Evolutionary conservation across 1,284 basidiomycete species (phyloP), one percentile per base, ranked within the genome.

Genomic region (Ustanciosporium gigantosporum): DNA sequence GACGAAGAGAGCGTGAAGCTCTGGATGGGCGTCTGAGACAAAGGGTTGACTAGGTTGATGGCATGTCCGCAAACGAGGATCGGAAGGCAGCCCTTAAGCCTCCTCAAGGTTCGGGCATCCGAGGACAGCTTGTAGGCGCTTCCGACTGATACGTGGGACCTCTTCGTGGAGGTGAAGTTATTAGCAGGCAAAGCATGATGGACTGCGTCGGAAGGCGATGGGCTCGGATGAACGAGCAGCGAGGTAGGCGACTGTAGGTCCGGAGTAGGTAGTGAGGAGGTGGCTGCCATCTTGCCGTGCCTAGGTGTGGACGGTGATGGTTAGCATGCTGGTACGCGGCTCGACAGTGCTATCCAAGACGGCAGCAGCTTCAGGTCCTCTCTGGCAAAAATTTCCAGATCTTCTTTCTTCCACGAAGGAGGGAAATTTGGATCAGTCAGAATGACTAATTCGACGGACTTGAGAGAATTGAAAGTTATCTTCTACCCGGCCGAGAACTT

Each of bases 41-140:
- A 41, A 14, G 61, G 55, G n/a, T 65, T 59, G 44, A 65, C 35
- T n/a, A 65, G 56, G 36, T 50, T 59, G 47, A 65, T 41, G 31
- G 50, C 55, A 15, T 59, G 48, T 21, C 46, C 61, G 7, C 39
- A 40, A 15, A 59, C 40, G 36, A 58, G 46, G 34, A 65, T 40
- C 21, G 61, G 61, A 1, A 65, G 47, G 20, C 46, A 48, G 8
- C 50, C 55, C 22, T 59, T 65, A 16, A 65, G 39, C 25, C 61
- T 38, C 14, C 61, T 48, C 24, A 65, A 34, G 19, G 41, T 5
- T 9, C 53, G 37, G 2, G 42, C 36, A 20, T 65, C 56, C 16
- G 55, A 41, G 1, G 61, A 59, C 29, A 65, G 46, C 47, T 59
- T 65, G 51, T 59, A 65, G 34, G 61, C 50, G n/a, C 44, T 43